Percentiles rank a stretch among this genome's conserved stretches.
Conservation (phyloP, 371 early-diverging fungal species). For the Lichtheimia ramosa region DNA sequence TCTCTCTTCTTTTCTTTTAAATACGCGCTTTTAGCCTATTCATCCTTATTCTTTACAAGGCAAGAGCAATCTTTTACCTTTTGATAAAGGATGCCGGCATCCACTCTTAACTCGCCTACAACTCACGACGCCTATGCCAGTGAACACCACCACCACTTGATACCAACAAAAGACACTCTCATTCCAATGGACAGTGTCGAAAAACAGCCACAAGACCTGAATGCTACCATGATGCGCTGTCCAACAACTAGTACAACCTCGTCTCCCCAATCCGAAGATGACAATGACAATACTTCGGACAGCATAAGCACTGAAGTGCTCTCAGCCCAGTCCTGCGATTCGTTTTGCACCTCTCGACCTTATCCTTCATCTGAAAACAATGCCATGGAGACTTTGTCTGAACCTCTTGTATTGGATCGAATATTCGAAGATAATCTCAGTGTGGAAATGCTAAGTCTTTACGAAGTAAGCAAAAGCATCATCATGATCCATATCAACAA, state of each 20-base stretch:
- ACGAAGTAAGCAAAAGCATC: constrained; percentile 23
- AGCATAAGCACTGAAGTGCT: constrained; percentile 7
- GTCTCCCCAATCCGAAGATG: constrained; percentile 14
- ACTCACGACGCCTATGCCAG: not conserved
- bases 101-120: constrained; percentile 10
- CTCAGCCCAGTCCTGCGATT: constrained; percentile 16
- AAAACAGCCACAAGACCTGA: not conserved
- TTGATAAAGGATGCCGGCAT: constrained; percentile 13
- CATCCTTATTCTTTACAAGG: not conserved
- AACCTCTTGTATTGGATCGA: constrained; percentile 10
- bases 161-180: not conserved
- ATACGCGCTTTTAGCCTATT: too few relatives aligned
- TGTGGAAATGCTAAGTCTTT: constrained; percentile 25
- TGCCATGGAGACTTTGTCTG: not conserved
- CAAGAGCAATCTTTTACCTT: not conserved
- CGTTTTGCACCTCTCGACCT: constrained; percentile 12
- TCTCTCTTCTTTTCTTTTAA: not conserved
- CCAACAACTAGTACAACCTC: constrained; percentile 13
- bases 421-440: constrained; percentile 15
- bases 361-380: constrained; percentile 12
- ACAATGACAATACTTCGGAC: constrained; percentile 14
- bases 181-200: not conserved
- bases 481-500: not conserved
- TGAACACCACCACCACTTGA: not conserved
- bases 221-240: constrained; percentile 15